Conservation (phyloP, 2,329 filamentous ascomycete species). For the Zasmidium angulare region DNA sequence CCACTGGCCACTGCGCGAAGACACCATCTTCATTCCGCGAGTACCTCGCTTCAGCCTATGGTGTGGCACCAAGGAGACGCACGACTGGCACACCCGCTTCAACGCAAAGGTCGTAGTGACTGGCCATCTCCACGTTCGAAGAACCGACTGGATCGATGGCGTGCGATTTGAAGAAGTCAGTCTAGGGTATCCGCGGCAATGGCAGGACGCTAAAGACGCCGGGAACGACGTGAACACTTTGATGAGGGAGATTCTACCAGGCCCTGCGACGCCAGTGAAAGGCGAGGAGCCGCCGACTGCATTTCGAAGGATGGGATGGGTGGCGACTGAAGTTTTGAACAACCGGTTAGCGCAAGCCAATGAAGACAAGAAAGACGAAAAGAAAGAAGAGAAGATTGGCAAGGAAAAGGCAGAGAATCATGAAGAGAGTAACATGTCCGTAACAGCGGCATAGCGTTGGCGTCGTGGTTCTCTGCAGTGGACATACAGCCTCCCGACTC, state of each 20-base stretch:
- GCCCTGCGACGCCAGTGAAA: slow-evolving; percentile 34
- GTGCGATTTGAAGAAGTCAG: slow-evolving; percentile 50
- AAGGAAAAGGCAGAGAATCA: no score
- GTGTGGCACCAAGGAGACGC: slow-evolving; percentile 50
- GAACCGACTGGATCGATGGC: slow-evolving; percentile 49
- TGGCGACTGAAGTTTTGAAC: not conserved
- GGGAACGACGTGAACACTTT: slow-evolving; percentile 48
- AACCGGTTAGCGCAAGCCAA: not conserved
- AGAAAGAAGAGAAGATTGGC: not conserved
- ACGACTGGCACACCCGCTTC: slow-evolving; percentile 48
- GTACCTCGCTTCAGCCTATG: slow-evolving; percentile 48
- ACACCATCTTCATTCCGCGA: slow-evolving; percentile 43
- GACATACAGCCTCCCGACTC: no score
- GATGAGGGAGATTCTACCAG: slow-evolving; percentile 48
- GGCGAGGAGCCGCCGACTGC: slow-evolving; percentile 30
- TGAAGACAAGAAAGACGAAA: not conserved
- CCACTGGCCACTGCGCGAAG: slow-evolving; percentile 49
- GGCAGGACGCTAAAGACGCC: slow-evolving; percentile 43
- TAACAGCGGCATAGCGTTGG: no score
- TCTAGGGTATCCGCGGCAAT: slow-evolving; percentile 49
- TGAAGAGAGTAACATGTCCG: no score
- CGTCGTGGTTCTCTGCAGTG: no score
- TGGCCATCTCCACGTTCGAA: slow-evolving; percentile 47
- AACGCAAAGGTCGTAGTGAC: slow-evolving; percentile 49
- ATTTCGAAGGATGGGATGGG: slow-evolving; percentile 21